phyloP scores from a whole-genome alignment of 2,329 filamentous ascomycete species.

The Penicillium nordicum region DNA sequence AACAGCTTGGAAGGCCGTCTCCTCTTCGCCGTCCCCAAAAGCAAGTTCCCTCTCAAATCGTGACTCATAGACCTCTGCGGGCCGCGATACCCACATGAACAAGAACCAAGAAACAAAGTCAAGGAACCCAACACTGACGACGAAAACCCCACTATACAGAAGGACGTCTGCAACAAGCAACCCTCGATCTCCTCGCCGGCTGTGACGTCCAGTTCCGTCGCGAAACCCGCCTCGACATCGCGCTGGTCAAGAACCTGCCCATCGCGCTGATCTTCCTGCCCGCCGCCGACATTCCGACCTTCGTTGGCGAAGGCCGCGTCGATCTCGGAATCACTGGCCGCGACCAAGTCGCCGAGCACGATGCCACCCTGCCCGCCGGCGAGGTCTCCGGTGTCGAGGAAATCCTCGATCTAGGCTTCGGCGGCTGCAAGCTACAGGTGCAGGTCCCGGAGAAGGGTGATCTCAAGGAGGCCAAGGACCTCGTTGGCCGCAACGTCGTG shows the following conservation, averaged over 20 bases:
- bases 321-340: conserved; percentile 92
- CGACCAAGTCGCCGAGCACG: conserved; percentile 90
- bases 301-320: conserved; percentile 90
- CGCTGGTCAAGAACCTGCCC: conserved; percentile 92
- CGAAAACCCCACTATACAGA: conserved; percentile 53
- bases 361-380: conserved; percentile 50
- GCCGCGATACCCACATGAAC: conserved; percentile 6
- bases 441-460: conserved; percentile 85
- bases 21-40: conserved; percentile 97
- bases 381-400: conserved; percentile 67
- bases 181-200: conserved; percentile 85
- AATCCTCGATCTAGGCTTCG: conserved; percentile 86
- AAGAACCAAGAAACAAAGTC: conserved; percentile 1
- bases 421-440: conserved; percentile 89
- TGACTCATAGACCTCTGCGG: conserved; percentile 20
- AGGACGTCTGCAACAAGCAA: conserved; percentile 84
- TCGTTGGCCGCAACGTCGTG: conserved; percentile 89
- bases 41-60: conserved; percentile 53
- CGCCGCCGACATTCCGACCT: conserved; percentile 94
- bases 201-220: conserved; percentile 96
- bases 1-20: conserved; percentile 83
- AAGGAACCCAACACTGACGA: conserved; percentile 11
- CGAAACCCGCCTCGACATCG: conserved; percentile 93
- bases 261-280: conserved; percentile 96
- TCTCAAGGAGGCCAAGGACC: conserved; percentile 66